phyloP scores from a whole-genome alignment of 495 filamentous ascomycete species.

The Parathielavia hyrcaniae region DNA sequence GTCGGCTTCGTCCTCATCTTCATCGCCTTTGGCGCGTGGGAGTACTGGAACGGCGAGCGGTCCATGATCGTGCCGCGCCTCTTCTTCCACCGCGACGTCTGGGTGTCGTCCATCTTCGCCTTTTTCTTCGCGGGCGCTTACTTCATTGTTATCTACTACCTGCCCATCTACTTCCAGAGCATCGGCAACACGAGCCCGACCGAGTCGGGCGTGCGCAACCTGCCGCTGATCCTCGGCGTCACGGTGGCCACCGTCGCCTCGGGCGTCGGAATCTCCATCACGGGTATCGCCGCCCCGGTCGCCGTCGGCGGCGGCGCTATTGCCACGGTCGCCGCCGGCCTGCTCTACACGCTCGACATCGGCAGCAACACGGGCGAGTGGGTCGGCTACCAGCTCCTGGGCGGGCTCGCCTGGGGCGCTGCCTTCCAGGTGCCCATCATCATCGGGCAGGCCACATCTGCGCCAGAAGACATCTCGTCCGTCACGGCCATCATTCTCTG shows the following conservation, averaged over 20 bases:
- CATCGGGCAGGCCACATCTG: constrained; percentile 50
- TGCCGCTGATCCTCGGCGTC: constrained; percentile 50
- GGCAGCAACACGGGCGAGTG: constrained; percentile 42
- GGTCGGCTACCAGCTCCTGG: constrained; percentile 56
- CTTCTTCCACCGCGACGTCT: constrained; percentile 40
- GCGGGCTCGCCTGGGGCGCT: constrained; percentile 47
- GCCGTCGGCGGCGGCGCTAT: constrained; percentile 49
- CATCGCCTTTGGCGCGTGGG: constrained; percentile 39
- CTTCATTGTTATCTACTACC: constrained; percentile 50
- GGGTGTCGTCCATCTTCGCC: constrained; percentile 32
- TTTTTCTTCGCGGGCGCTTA: constrained; percentile 43
- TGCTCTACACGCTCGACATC: constrained; percentile 46
- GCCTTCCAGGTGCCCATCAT: constrained; percentile 49
- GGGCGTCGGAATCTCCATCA: constrained; percentile 42
- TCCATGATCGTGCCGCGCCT: constrained; percentile 44
- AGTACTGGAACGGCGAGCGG: constrained; percentile 44
- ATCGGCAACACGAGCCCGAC: constrained; percentile 43
- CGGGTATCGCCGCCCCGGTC: constrained; percentile 49
- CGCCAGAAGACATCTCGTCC: constrained; percentile 30
- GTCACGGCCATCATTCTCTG: constrained; percentile 47
- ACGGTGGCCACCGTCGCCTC: constrained; percentile 42
- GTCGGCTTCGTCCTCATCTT: constrained; percentile 56
- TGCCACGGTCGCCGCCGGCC: constrained; percentile 48
- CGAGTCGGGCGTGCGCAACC: constrained; percentile 46
- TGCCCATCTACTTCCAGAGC: constrained; percentile 60